Conservation (phyloP, 768 basidiomycete species). For the Boletus insuetus region DNA sequence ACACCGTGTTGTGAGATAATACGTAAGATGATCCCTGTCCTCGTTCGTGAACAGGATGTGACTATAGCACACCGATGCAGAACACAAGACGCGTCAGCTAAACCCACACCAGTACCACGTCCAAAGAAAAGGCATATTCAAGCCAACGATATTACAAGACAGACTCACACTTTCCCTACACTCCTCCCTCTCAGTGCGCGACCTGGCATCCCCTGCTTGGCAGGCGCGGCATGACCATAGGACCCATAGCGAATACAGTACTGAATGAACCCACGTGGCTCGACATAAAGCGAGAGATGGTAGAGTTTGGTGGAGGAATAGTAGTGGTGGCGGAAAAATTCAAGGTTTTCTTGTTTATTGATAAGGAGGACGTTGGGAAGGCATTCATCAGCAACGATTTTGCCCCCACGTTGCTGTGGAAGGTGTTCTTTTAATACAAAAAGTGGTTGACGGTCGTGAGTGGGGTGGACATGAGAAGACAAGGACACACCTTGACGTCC, state of each 20-base stretch:
- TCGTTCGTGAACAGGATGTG: constrained; percentile 36
- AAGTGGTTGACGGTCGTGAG: no score
- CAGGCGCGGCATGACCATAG: constrained; percentile 11
- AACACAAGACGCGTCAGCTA: not conserved
- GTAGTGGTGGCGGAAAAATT: constrained; percentile 22
- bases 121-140: no score
- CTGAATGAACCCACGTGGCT: constrained; percentile 26
- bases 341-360: constrained; percentile 27
- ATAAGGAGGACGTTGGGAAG: constrained; percentile 26
- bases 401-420: constrained; percentile 21
- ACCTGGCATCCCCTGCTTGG: constrained; percentile 24
- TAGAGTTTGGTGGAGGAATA: constrained; percentile 21
- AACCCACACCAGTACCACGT: not conserved
- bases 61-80: constrained; percentile 2
- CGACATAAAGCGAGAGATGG: constrained; percentile 20
- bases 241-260: constrained; percentile 11
- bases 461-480: not conserved
- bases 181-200: not conserved
- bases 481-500: constrained; percentile 19
- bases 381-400: constrained; percentile 14
- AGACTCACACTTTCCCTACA: constrained; percentile 6
- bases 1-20: constrained; percentile 48
- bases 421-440: no score
- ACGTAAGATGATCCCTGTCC: constrained; percentile 43
- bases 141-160: not conserved